These are phyloP conservation scores for Fusarium sp. DNA, from an alignment of 2,329 filamentous ascomycete species.

Conservation along the genomic window DNA sequence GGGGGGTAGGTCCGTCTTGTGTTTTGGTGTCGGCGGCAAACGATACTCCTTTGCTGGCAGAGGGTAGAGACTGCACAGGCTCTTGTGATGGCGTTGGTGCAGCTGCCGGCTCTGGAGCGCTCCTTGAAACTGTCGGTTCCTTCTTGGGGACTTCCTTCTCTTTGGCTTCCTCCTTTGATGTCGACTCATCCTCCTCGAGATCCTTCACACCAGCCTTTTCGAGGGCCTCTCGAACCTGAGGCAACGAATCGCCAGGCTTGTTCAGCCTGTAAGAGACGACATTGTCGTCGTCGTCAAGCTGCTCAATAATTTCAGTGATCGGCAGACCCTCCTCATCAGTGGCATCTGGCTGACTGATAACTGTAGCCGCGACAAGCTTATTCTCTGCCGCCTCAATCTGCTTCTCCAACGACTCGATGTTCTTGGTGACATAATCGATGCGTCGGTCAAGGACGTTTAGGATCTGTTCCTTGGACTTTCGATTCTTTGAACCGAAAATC, in stretches of 20 bases:
- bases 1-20: slow-evolving; percentile 51
- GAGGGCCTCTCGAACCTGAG: slow-evolving; percentile 77
- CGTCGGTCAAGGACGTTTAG: slow-evolving; percentile 75
- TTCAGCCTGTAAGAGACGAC: slow-evolving; percentile 76
- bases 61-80: neutral
- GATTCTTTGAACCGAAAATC: slow-evolving; percentile 52
- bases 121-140: slow-evolving; percentile 2
- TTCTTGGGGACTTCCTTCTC: neutral
- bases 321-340: slow-evolving; percentile 78
- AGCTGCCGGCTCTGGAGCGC: neutral
- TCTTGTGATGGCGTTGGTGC: slow-evolving; percentile 12
- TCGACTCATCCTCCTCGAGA: slow-evolving; percentile 40
- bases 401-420: slow-evolving; percentile 79
- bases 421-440: slow-evolving; percentile 90
- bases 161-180: slow-evolving; percentile 1
- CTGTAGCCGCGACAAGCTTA: slow-evolving; percentile 73
- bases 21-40: slow-evolving; percentile 72
- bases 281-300: slow-evolving; percentile 91
- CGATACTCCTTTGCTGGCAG: slow-evolving; percentile 68
- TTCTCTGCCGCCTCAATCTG: slow-evolving; percentile 77
- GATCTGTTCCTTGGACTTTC: slow-evolving; percentile 58
- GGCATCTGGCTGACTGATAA: slow-evolving; percentile 70
- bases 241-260: slow-evolving; percentile 74
- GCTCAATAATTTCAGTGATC: slow-evolving; percentile 90
- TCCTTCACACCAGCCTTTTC: slow-evolving; percentile 79